Base-by-base conservation (phyloP, 306 rosid species). In the Glycine tomentella region DNA sequence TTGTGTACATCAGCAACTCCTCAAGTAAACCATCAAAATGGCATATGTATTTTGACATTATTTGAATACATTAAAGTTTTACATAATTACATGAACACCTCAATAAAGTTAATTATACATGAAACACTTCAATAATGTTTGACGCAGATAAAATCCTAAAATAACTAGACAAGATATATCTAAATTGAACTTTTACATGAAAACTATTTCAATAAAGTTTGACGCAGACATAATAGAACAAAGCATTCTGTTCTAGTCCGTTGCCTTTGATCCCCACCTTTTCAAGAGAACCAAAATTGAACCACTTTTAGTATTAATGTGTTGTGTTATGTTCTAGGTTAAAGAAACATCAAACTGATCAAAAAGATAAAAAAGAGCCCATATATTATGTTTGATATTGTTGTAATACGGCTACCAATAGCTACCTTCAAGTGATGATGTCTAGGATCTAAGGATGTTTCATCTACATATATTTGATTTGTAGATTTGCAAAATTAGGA, bases 381-480 rank as follows among this genome's bases (percentile, higher is more conserved):
- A 52, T 52, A 52, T 52, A 14, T 52, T 52, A 52, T 14, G 38
- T 34, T 34, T 34, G 6, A 4, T 40, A 40, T 34, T 40, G 44
- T 40, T 40, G 7, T 40, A 40, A 40, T 4, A 40, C 44, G 44
- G 6, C 44, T 40, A 40, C 44, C 44, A 14, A 52, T 5, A 5
- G 15, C 38, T 34, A 34, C 31, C 38, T 34, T 52, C 33, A 9
- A 46, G 64, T 15, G 61, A n/a, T n/a, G n/a, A 16, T 46, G 9
- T 61, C n/a, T n/a, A 46, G 66, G 44, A 61, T 59, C 62, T 70
- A 58, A 70, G 52, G 5, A 48, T 48, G 61, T 58, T 58, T 71
- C 56, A 34, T 59, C 48, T 3, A 33, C 53, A 62, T 31, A 62
- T 58, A 38, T 69, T 46, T 10, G 55, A 50, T 34, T 77, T 10